These are phyloP conservation scores for Diaporthe sp. DNA, from an alignment of 2,329 filamentous ascomycete species.

Conservation along the genomic window DNA sequence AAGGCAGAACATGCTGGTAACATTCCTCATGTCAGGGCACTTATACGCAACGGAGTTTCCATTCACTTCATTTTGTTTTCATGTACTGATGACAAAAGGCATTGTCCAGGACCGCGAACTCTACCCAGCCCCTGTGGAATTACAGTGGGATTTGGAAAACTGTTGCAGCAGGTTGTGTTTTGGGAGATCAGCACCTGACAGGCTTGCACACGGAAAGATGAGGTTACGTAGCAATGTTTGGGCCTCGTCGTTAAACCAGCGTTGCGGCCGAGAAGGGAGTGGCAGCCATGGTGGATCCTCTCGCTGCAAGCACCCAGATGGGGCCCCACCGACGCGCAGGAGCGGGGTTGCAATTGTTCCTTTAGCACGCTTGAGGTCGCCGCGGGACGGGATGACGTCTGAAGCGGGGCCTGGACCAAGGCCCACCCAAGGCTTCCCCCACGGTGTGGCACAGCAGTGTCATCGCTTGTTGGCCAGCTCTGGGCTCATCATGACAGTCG, in stretches of 20 bases:
- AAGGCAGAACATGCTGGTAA: not conserved
- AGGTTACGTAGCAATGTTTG: slow-evolving; percentile 11
- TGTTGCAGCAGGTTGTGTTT: not conserved
- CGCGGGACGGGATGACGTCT: slow-evolving; percentile 29
- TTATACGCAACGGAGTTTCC: not conserved
- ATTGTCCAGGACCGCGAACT: not conserved
- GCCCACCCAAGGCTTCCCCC: slow-evolving; percentile 7
- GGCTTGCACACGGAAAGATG: not conserved
- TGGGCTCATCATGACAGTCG: not conserved
- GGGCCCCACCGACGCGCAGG: not conserved
- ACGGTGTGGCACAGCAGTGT: slow-evolving; percentile 27
- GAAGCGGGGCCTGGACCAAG: slow-evolving; percentile 9
- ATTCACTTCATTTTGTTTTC: not conserved
- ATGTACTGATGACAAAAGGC: too few species aligned
- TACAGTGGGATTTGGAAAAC: not conserved
- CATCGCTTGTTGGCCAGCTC: slow-evolving; percentile 25
- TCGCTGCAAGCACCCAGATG: not conserved
- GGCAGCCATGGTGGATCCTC: not conserved
- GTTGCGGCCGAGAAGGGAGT: not conserved
- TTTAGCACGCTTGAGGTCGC: not conserved
- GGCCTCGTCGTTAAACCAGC: not conserved
- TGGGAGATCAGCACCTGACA: not conserved
- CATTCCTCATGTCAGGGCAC: not conserved
- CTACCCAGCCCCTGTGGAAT: not conserved
- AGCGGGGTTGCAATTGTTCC: slow-evolving; percentile 11